Base-by-base conservation (phyloP, 169 alveolate species). In the Babesia caballi region DNA sequence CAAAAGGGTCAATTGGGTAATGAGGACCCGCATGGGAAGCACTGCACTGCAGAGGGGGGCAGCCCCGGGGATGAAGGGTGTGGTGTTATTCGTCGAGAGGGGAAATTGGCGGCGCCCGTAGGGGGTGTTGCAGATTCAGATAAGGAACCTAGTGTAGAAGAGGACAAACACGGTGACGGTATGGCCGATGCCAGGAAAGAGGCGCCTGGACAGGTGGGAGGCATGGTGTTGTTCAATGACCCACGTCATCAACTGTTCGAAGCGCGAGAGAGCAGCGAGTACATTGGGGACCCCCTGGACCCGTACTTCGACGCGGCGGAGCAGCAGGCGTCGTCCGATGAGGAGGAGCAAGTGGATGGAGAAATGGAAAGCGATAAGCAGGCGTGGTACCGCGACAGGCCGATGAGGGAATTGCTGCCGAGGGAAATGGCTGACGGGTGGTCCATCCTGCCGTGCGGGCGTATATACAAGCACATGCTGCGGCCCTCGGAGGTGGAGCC, bases 401-500 rank as follows among this genome's bases (percentile, higher is more conserved):
- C 56, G 25, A 6, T 44, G 38, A 65, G 42, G 14, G 50, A 14
- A 12, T 52, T 71, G 14, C 4, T 4, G 9, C 84, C 80, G 21
- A 68, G 21, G 47, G 84, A 69, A 27, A 41, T 72, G 61, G 78
- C 68, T 21, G 80, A 81, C 36, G 88, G 88, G 8, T 81, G 88
- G 88, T 46, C 78, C 4, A 60, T 81, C 1, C 58, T 81, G 8
- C 84, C 83, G 17, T 73, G 84, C 35, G 78, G 84, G n/a, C 38
- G 58, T 15, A 60, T 81, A 27, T 81, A 70, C 51, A 81, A 81
- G 41, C 88, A 71, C 73, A 0, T 70, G 50, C 27, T 81, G 51
- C 66, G 50, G 32, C 83, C 71, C 6, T 42, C 71, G 28, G 17
- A 38, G 12, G 47, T 47, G 23, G 36, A 47, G 9, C 53, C 27